Evolutionary conservation across 306 rosid species (phyloP).

Genomic region (Trichosanthes truncata): DNA sequence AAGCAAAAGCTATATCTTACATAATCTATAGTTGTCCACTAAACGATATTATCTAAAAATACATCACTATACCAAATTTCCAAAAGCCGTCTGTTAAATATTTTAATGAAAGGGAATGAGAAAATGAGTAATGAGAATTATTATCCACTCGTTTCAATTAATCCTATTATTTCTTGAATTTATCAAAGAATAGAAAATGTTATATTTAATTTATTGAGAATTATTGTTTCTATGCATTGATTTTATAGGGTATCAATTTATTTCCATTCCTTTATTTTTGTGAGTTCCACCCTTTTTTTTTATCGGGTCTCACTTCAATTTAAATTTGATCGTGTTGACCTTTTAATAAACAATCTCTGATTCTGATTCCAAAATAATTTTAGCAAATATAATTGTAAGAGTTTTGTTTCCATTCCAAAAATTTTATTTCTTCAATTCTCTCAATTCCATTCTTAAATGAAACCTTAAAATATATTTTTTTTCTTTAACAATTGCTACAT

Average conservation of each 20-base stretch:
- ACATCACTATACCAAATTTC: too few species aligned
- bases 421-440: neutral
- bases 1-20: neutral
- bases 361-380: neutral
- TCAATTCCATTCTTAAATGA: neutral
- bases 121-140: too few species aligned
- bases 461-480: neutral
- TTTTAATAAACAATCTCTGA: too few species aligned
- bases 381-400: neutral
- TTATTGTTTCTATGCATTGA: neutral
- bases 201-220: neutral
- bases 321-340: neutral
- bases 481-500: neutral
- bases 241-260: neutral
- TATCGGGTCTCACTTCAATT: neutral
- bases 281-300: too few species aligned
- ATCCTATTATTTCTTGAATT: too few species aligned
- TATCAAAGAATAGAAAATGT: neutral
- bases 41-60: neutral
- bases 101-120: too few species aligned
- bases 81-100: too few species aligned
- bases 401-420: neutral
- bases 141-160: too few species aligned
- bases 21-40: neutral
- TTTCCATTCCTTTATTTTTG: too few species aligned